These are phyloP conservation scores for Lecanosticta acicola DNA, from an alignment of 2,329 filamentous ascomycete genomes.

Conservation along the genomic window DNA sequence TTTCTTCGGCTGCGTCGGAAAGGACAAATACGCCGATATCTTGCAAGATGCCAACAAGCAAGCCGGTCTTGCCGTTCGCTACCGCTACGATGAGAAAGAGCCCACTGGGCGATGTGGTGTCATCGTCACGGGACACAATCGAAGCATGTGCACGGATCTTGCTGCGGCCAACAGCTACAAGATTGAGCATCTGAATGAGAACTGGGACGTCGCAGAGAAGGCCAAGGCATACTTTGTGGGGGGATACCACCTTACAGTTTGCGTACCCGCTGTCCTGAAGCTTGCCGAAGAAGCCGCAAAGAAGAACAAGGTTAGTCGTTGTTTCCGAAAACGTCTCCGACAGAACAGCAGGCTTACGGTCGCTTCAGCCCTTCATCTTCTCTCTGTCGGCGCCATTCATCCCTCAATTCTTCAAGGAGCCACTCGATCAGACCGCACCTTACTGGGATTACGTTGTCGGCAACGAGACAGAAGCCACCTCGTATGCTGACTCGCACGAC, in stretches of 20 bases:
- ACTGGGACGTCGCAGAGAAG: slow-evolving; percentile 87
- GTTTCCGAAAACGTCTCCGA: slow-evolving; percentile 5
- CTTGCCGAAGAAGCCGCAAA: slow-evolving; percentile 83
- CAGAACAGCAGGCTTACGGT: slow-evolving; percentile 6
- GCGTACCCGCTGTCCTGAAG: slow-evolving; percentile 80
- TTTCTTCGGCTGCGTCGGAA: slow-evolving; percentile 88
- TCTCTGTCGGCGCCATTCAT: slow-evolving; percentile 96
- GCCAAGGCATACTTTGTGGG: slow-evolving; percentile 89
- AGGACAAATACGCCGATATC: slow-evolving; percentile 91
- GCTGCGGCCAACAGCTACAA: slow-evolving; percentile 97
- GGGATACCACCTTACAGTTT: slow-evolving; percentile 96
- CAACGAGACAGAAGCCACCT: slow-evolving; percentile 89
- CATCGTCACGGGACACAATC: slow-evolving; percentile 93
- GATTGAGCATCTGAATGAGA: slow-evolving; percentile 85
- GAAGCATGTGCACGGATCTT: slow-evolving; percentile 89
- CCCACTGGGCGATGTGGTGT: slow-evolving; percentile 93
- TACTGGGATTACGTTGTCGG: slow-evolving; percentile 97
- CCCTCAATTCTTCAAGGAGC: slow-evolving; percentile 94
- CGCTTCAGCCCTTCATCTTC: slow-evolving; percentile 65
- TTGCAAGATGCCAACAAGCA: slow-evolving; percentile 79
- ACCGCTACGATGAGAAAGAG: slow-evolving; percentile 77
- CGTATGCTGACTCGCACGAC: slow-evolving; percentile 78
- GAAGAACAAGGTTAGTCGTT: slow-evolving; percentile 66
- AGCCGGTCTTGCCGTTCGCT: slow-evolving; percentile 87
- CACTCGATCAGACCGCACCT: slow-evolving; percentile 73